Conservation (phyloP, 192 early-diverging fungal species). For the Polychytrium aggregatum region DNA sequence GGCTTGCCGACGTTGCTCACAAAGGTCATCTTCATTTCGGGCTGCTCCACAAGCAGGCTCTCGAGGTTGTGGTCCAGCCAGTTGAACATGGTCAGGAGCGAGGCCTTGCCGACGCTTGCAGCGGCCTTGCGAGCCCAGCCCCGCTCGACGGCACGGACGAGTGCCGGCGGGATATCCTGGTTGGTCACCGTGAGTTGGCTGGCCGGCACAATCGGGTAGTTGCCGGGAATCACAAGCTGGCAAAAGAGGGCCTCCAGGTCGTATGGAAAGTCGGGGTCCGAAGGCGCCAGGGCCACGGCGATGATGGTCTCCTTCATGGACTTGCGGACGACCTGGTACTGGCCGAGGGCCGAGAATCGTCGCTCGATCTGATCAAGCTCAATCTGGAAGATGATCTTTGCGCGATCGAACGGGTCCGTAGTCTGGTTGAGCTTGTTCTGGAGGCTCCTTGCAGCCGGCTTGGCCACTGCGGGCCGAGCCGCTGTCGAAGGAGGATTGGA, state of each 20-base stretch:
- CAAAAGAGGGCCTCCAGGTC: neutral
- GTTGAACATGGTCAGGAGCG: conserved; percentile 28
- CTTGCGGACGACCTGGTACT: neutral
- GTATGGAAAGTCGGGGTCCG: conserved; percentile 11
- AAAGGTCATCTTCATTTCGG: too few species aligned
- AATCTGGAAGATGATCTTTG: neutral
- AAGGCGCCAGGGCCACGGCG: neutral
- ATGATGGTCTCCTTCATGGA: neutral
- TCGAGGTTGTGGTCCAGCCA: conserved; percentile 54
- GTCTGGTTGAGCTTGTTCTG: conserved; percentile 1
- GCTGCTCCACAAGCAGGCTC: conserved; percentile 17
- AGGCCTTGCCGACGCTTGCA: neutral
- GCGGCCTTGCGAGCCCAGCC: conserved; percentile 3
- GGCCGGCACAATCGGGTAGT: neutral
- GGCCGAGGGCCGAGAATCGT: neutral
- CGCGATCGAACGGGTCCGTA: conserved; percentile 4
- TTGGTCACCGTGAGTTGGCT: neutral
- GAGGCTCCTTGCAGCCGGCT: conserved; percentile 1
- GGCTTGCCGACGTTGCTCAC: too few species aligned
- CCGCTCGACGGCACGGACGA: conserved; percentile 2
- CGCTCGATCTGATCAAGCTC: conserved; percentile 5
- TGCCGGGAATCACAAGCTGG: neutral
- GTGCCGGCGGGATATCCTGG: conserved; percentile 1
- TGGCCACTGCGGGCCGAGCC: conserved; percentile 1
- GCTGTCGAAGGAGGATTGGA: too few species aligned